Base-by-base conservation (phyloP, 2,329 filamentous ascomycete species). In the Cladophialophora immunda region DNA sequence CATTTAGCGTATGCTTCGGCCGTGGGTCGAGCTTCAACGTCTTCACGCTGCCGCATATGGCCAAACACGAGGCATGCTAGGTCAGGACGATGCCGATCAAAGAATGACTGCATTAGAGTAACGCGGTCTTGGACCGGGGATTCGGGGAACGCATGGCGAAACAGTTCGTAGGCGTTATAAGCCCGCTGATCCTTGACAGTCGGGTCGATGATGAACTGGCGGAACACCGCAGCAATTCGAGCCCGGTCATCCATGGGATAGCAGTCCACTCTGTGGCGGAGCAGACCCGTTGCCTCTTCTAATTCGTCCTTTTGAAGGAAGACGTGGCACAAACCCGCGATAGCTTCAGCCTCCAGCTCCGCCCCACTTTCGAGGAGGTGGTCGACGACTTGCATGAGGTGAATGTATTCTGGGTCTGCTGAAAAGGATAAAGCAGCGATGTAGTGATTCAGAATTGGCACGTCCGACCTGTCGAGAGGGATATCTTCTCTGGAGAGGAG, bases 51-150 rank as follows among this genome's bases (percentile, higher is more conserved):
- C n/a, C 93, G 91, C 94, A 98, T 98, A 76, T 97, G 92, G 15
- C 92, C 92, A 78, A 99, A 97, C 36, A 97, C 89, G 68, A 93
- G 85, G 55, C 88, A 89, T 2, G 92, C 94, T 86, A 97, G 93
- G 74, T 98, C 94, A 13, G 92, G 85, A 11, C 93, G 88, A 30
- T 87, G 85, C 45, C 93, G 89, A 7, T 84, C 81, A 75, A 96
- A 97, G 79, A 98, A 97, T 25, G 86, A 83, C 25, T 89, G 85
- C 92, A 99, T 97, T 53, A 97, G 83, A 29, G 84, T 79, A 15
- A 89, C 88, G 9, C 94, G 90, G 58, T 86, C 83, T 2, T 84
- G 81, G 5, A 88, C 83, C n/a, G 87, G 83, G 0, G 90, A 90
- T 78, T 83, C 91, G 75, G 84, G 80, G 70, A 90, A 89, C 9